phyloP scores from a whole-genome alignment of 192 early-diverging fungal species.

The Irineochytrium annulatum region DNA sequence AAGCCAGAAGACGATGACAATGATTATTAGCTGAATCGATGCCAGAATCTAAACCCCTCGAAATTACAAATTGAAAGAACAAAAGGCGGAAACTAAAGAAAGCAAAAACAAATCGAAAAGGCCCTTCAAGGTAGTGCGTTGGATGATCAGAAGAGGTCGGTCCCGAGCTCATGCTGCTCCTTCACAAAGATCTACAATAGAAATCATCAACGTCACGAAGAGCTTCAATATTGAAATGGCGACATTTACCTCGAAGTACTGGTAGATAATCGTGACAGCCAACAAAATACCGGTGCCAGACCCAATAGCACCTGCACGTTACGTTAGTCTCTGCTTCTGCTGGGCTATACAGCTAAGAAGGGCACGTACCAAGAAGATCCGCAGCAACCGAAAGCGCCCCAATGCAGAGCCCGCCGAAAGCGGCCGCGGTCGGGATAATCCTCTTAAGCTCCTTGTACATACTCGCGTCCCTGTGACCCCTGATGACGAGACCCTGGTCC shows the following conservation, averaged over 20 bases:
- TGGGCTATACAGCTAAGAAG: not conserved
- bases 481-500: slow-evolving; percentile 93
- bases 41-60: no score
- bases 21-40: no score
- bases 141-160: slow-evolving; percentile 31
- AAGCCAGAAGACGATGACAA: no score
- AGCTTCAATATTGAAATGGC: not conserved
- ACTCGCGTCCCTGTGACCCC: slow-evolving; percentile 86
- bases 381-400: slow-evolving; percentile 93
- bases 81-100: no score
- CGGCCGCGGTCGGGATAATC: slow-evolving; percentile 95
- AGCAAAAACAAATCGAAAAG: no score
- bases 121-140: no score
- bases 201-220: not conserved
- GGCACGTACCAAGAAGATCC: slow-evolving; percentile 76
- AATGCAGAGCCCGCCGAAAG: slow-evolving; percentile 95
- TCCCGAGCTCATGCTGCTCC: slow-evolving; percentile 70
- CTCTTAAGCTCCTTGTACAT: slow-evolving; percentile 99
- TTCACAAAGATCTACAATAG: slow-evolving; percentile 96
- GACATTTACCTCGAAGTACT: slow-evolving; percentile 76
- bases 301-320: slow-evolving; percentile 81
- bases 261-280: slow-evolving; percentile 98
- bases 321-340: not conserved
- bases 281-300: slow-evolving; percentile 98
- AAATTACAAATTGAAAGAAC: no score